Conservation (phyloP, 805 yeast genomes). For the Candida sithepensis region DNA sequence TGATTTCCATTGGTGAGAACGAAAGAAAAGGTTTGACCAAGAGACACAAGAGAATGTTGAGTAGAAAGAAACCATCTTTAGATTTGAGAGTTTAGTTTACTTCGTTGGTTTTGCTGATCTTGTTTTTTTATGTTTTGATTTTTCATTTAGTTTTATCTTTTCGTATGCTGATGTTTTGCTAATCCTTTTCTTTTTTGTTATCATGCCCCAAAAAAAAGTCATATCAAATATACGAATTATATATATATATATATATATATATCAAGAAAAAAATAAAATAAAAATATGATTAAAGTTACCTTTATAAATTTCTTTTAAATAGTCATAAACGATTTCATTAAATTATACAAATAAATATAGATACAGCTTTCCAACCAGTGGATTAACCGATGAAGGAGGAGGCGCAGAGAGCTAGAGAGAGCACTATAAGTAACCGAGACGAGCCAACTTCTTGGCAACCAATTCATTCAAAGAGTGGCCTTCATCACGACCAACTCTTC, state of each 20-base stretch:
- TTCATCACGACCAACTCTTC: conserved; percentile 48
- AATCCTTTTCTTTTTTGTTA: too few relatives aligned
- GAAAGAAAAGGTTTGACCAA: conserved; percentile 34
- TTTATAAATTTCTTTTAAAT: too few relatives aligned
- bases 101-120: too few relatives aligned
- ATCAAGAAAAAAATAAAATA: too few relatives aligned
- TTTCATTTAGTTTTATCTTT: neutral
- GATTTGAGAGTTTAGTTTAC: conserved; percentile 27
- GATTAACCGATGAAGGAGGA: too few relatives aligned
- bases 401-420: neutral
- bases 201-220: too few relatives aligned
- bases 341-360: too few relatives aligned
- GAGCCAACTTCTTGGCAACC: conserved; percentile 31
- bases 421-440: neutral
- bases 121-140: neutral
- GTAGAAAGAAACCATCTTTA: conserved; percentile 28
- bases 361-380: too few relatives aligned
- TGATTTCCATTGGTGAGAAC: conserved; percentile 52
- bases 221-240: too few relatives aligned
- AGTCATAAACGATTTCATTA: too few relatives aligned
- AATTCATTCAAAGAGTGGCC: conserved; percentile 62
- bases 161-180: neutral
- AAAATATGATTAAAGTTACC: too few relatives aligned
- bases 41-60: conserved; percentile 24
- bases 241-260: too few relatives aligned